Evolutionary conservation across 1,284 basidiomycete species (phyloP).

Genomic region (Somion occarium): DNA sequence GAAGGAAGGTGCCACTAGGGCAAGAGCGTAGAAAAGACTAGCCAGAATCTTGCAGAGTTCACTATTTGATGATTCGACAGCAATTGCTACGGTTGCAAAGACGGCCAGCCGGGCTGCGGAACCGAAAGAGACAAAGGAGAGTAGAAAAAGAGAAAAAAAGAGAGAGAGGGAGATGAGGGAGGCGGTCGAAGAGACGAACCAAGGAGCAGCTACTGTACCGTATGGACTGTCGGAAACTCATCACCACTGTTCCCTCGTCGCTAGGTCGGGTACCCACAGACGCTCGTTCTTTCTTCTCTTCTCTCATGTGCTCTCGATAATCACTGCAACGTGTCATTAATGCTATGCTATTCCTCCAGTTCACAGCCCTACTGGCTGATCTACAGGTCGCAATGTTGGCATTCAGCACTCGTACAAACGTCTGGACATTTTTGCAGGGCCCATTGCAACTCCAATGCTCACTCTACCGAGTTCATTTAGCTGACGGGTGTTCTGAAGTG

Average conservation of each 20-base stretch:
- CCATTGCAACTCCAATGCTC: too few species aligned
- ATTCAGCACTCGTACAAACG: too few species aligned
- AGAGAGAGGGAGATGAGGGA: constrained; percentile 22
- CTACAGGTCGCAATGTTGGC: too few species aligned
- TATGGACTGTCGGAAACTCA: background rate
- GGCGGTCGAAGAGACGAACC: constrained; percentile 16
- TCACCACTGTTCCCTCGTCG: background rate
- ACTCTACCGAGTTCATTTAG: too few species aligned
- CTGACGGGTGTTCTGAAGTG: too few species aligned
- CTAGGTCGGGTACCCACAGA: background rate
- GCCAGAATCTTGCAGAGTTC: constrained; percentile 21
- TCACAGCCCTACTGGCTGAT: too few species aligned
- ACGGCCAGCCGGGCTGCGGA: constrained; percentile 47
- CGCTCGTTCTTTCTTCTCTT: background rate
- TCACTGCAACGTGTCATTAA: too few species aligned
- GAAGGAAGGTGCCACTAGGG: constrained; percentile 41
- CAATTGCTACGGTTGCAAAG: constrained; percentile 20
- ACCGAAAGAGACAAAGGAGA: constrained; percentile 11
- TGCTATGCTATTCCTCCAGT: too few species aligned
- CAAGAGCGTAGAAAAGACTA: constrained; percentile 26
- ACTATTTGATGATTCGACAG: background rate
- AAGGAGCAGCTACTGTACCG: background rate
- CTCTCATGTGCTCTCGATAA: background rate
- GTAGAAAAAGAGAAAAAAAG: constrained; percentile 20
- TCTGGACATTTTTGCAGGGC: too few species aligned